Percentiles rank a stretch among this genome's conserved stretches.
Evolutionary conservation across 805 yeast genomes (phyloP).

Genomic region (Ogataea glucozyma): DNA sequence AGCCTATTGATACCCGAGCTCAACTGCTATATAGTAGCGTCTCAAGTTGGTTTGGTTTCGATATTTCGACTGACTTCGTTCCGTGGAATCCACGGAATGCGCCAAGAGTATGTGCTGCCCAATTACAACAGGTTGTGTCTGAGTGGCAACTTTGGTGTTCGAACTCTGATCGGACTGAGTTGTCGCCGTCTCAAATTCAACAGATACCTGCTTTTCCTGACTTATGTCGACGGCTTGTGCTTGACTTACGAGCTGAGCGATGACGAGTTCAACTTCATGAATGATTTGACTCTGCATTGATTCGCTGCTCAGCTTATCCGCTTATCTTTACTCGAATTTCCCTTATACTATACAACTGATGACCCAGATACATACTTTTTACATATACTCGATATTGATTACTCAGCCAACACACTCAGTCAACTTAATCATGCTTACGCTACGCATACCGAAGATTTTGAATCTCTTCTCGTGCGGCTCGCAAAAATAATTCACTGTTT

Average conservation of each 20-base stretch:
- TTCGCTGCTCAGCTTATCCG: constrained; percentile 1
- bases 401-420: too few species aligned
- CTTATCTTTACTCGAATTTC: not conserved
- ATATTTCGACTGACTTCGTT: constrained; percentile 43
- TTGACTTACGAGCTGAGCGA: constrained; percentile 26
- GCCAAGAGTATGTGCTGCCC: constrained; percentile 47
- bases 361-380: too few species aligned
- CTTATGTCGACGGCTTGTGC: constrained; percentile 31
- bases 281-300: constrained; percentile 4
- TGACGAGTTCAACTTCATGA: constrained; percentile 2
- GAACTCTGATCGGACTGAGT: constrained; percentile 30
- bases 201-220: constrained; percentile 23
- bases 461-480: too few species aligned
- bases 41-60: constrained; percentile 46
- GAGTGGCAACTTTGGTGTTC: constrained; percentile 22
- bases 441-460: too few species aligned
- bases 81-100: constrained; percentile 42
- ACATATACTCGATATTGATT: too few species aligned
- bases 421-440: too few species aligned
- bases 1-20: constrained; percentile 40
- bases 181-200: constrained; percentile 12
- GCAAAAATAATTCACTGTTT: too few species aligned
- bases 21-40: constrained; percentile 41
- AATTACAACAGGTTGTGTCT: constrained; percentile 24
- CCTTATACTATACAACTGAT: not conserved